A percentile compares a stretch with the other conserved stretches of the same genome.
Evolutionary conservation across 345 rosid genomes (phyloP).

Genomic region (Eucalyptus sideroxylon): DNA sequence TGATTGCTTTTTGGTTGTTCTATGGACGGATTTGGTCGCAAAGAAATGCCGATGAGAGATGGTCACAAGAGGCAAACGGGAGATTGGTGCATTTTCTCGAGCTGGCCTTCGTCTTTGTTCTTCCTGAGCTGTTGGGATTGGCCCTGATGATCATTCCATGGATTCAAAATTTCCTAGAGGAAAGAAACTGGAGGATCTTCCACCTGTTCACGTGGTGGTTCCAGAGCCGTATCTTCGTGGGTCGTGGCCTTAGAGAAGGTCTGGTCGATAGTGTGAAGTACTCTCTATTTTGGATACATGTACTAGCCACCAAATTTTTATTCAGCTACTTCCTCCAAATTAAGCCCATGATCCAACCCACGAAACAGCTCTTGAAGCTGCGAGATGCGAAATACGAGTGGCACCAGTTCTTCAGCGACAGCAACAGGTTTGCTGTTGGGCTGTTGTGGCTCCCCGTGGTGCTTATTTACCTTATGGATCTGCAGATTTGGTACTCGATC

Average conservation of each 20-base stretch:
- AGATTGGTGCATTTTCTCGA: constrained; percentile 51
- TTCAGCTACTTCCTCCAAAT: constrained; percentile 82
- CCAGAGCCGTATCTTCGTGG: constrained; percentile 60
- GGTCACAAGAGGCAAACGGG: constrained; percentile 55
- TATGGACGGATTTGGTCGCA: constrained; percentile 78
- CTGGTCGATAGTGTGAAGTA: constrained; percentile 63
- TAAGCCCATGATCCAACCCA: constrained; percentile 64
- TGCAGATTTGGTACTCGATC: constrained; percentile 73
- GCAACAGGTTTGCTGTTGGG: constrained; percentile 57
- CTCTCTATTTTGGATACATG: constrained; percentile 57
- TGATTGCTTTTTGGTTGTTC: constrained; percentile 48
- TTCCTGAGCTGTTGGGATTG: constrained; percentile 66
- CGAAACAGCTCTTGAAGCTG: constrained; percentile 32
- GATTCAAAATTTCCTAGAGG: constrained; percentile 64
- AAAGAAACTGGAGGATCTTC: constrained; percentile 45
- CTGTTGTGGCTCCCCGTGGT: constrained; percentile 78
- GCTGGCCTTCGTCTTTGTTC: constrained; percentile 45
- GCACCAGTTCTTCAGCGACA: constrained; percentile 31
- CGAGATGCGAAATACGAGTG: constrained; percentile 34
- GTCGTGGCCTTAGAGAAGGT: constrained; percentile 91
- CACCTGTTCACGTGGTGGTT: constrained; percentile 86
- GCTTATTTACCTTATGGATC: constrained; percentile 76
- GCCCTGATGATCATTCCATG: constrained; percentile 65
- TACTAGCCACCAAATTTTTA: constrained; percentile 63
- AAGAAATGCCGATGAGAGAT: constrained; percentile 41